Conservation (phyloP, 148 eudicot genomes). For the Pharnaceum exiguum region DNA sequence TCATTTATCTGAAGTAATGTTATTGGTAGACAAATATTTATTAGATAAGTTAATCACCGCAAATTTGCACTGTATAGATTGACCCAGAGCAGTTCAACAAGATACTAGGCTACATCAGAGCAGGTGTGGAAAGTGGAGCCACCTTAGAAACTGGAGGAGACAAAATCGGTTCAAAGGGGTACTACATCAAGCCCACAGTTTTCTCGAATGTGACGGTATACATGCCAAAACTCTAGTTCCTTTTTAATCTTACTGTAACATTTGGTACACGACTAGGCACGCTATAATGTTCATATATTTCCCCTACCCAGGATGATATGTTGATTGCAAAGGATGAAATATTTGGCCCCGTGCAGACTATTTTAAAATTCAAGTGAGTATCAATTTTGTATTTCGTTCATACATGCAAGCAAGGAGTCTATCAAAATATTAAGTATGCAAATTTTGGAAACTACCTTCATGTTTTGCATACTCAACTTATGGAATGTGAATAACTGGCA, state of each 20-base stretch:
- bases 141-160: conserved; percentile 87
- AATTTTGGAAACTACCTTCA: too few relatives aligned
- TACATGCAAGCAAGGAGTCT: too few relatives aligned
- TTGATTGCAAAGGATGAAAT: conserved; percentile 84
- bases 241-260: background rate
- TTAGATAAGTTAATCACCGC: background rate
- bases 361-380: conserved; percentile 74
- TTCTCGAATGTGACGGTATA: conserved; percentile 85
- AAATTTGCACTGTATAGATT: conserved; percentile 23
- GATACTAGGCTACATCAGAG: conserved; percentile 56
- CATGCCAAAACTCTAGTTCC: background rate
- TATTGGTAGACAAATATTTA: background rate
- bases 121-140: conserved; percentile 72
- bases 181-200: conserved; percentile 78
- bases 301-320: conserved; percentile 64
- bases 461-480: too few relatives aligned
- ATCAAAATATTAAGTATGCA: too few relatives aligned
- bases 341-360: conserved; percentile 80
- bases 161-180: conserved; percentile 63
- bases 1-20: background rate
- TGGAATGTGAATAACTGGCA: too few relatives aligned
- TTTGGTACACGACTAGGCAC: background rate
- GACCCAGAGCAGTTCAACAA: conserved; percentile 68
- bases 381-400: too few relatives aligned
- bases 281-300: background rate